A percentile compares a stretch with the other conserved stretches of the same genome.
phyloP scores from a whole-genome alignment of 1,139 yeast genomes.

The Zygoascus sp. region DNA sequence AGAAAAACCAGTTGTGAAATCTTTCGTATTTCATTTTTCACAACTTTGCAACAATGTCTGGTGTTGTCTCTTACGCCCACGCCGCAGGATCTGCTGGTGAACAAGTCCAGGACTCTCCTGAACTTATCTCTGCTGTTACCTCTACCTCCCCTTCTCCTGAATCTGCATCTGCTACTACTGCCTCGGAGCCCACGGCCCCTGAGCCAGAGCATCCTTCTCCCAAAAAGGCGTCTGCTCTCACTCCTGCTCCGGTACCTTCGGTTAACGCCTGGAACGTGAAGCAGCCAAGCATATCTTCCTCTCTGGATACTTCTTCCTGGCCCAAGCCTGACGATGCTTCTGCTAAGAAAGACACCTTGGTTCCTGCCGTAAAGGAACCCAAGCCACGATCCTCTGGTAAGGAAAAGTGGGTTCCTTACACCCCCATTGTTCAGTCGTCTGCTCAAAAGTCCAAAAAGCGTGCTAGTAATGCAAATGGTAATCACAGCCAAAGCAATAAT shows the following conservation, averaged over 20 bases:
- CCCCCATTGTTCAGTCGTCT: conserved; percentile 46
- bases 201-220: conserved; percentile 25
- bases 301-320: conserved; percentile 49
- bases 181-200: conserved; percentile 23
- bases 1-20: not conserved
- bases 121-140: not conserved
- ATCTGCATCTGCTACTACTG: conserved; percentile 20
- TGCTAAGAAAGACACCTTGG: conserved; percentile 30
- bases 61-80: conserved; percentile 31
- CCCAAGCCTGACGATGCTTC: conserved; percentile 46
- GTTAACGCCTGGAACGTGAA: conserved; percentile 38
- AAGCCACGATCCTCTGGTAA: conserved; percentile 43
- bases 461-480: conserved; percentile 11
- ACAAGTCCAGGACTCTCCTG: not conserved
- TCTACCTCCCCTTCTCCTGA: conserved; percentile 17
- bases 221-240: conserved; percentile 27
- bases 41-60: conserved; percentile 24
- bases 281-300: conserved; percentile 14
- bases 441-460: conserved; percentile 17
- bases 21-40: conserved; percentile 6
- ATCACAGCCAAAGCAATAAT: conserved; percentile 15
- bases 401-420: conserved; percentile 87
- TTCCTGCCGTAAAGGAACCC: conserved; percentile 37
- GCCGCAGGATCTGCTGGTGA: conserved; percentile 26
- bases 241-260: conserved; percentile 43